Conservation (phyloP, 75 land plant species). For the Cupressus sempervirens region DNA sequence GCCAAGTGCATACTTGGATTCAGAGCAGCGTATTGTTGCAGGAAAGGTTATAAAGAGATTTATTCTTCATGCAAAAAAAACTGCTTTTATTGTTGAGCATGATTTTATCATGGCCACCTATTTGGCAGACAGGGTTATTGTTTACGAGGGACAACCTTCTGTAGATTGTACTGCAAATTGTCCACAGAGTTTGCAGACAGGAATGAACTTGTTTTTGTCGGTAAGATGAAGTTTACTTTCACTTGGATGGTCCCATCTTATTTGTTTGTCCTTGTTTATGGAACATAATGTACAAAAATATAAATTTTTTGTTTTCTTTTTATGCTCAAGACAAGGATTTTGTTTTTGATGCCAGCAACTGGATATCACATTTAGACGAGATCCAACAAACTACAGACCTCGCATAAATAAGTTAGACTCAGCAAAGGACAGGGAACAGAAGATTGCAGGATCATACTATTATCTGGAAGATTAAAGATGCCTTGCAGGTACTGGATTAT, state of each 20-base stretch:
- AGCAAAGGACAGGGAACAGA: slow-evolving; percentile 96
- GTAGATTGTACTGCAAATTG: slow-evolving; percentile 84
- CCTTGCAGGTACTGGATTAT: background rate
- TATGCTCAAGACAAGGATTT: background rate
- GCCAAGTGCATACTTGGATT: slow-evolving; percentile 98
- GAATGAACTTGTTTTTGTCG: slow-evolving; percentile 96
- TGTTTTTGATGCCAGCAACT: slow-evolving; percentile 56
- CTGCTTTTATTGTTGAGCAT: slow-evolving; percentile 99
- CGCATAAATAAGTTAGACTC: slow-evolving; percentile 92
- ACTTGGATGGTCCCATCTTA: background rate
- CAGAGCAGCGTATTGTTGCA: slow-evolving; percentile 99
- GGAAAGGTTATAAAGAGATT: slow-evolving; percentile 98
- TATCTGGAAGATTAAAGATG: slow-evolving; percentile 79
- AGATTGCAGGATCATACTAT: slow-evolving; percentile 89
- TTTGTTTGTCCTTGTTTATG: background rate
- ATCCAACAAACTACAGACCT: slow-evolving; percentile 89
- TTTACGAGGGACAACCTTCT: slow-evolving; percentile 91
- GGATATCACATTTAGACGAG: slow-evolving; percentile 92
- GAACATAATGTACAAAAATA: background rate
- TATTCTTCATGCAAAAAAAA: slow-evolving; percentile 97
- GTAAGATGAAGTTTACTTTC: slow-evolving; percentile 30
- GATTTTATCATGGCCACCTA: slow-evolving; percentile 99
- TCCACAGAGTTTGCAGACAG: slow-evolving; percentile 88
- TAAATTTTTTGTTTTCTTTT: background rate
- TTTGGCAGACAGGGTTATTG: slow-evolving; percentile 94